These are phyloP conservation scores for Phialophora tarda DNA, from an alignment of 2,329 filamentous ascomycete species.

Conservation along the genomic window DNA sequence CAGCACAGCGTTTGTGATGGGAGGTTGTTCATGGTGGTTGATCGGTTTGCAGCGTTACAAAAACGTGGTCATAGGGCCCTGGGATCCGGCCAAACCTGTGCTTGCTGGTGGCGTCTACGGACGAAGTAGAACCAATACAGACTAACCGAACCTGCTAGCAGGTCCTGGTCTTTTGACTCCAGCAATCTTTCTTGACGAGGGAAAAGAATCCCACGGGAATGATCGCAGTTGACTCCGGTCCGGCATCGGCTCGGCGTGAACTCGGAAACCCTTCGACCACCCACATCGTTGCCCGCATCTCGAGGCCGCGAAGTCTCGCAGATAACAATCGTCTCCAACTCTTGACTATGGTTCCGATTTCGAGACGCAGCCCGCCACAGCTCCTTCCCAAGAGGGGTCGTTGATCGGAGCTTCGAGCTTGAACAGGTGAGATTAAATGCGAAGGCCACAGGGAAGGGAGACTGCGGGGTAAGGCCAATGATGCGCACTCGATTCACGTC, in stretches of 20 bases:
- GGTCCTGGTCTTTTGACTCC: background rate
- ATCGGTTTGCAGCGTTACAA: slow-evolving; percentile 98
- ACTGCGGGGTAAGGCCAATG: slow-evolving; percentile 5
- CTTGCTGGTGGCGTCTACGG: slow-evolving; percentile 41
- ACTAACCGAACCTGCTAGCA: slow-evolving; percentile 16
- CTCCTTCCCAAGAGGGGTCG: slow-evolving; percentile 15
- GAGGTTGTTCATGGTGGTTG: slow-evolving; percentile 95
- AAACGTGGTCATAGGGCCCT: slow-evolving; percentile 96
- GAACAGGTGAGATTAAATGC: background rate
- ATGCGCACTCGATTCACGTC: background rate
- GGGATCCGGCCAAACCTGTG: slow-evolving; percentile 87
- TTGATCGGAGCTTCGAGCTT: background rate
- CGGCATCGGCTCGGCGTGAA: slow-evolving; percentile 5
- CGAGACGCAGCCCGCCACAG: slow-evolving; percentile 1
- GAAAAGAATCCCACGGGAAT: background rate
- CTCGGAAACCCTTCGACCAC: background rate
- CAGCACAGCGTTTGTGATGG: slow-evolving; percentile 78
- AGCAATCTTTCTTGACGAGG: background rate
- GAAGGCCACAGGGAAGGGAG: background rate
- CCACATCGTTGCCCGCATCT: slow-evolving; percentile 3
- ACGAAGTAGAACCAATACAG: slow-evolving; percentile 35
- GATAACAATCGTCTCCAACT: background rate
- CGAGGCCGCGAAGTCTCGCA: background rate
- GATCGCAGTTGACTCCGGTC: background rate
- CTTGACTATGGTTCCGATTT: background rate